Conservation (phyloP, 208 protist species). For the Polymyxa betae region DNA sequence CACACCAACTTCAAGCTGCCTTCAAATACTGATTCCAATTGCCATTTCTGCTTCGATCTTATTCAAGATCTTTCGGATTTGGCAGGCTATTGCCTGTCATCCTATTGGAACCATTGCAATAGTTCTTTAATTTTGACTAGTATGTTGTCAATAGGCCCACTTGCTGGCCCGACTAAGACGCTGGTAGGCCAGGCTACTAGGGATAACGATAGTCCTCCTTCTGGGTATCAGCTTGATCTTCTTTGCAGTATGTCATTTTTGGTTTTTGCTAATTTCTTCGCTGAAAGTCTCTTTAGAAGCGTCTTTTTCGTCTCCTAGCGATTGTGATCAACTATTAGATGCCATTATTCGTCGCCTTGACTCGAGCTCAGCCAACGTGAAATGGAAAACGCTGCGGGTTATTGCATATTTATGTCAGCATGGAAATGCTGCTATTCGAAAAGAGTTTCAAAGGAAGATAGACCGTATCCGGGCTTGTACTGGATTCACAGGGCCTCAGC, state of each 20-base stretch:
- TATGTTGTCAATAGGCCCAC: background rate
- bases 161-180: background rate
- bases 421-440: background rate
- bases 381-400: constrained; percentile 39
- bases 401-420: constrained; percentile 12
- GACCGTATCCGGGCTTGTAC: background rate
- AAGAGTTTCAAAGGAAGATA: background rate
- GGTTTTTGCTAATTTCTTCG: background rate
- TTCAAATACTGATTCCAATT: too few species aligned
- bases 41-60: too few species aligned
- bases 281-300: background rate
- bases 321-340: background rate
- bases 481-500: constrained; percentile 1
- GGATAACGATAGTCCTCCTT: constrained; percentile 10
- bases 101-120: too few species aligned
- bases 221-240: constrained; percentile 37
- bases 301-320: background rate
- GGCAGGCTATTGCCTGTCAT: too few species aligned
- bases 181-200: background rate
- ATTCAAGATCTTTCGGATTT: too few species aligned
- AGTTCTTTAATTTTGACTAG: too few species aligned
- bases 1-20: too few species aligned
- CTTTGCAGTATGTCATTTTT: background rate
- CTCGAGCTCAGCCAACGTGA: constrained; percentile 38
- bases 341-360: background rate